phyloP scores from a whole-genome alignment of 352 stramenopile genomes.

The Globisporangium spiculum region DNA sequence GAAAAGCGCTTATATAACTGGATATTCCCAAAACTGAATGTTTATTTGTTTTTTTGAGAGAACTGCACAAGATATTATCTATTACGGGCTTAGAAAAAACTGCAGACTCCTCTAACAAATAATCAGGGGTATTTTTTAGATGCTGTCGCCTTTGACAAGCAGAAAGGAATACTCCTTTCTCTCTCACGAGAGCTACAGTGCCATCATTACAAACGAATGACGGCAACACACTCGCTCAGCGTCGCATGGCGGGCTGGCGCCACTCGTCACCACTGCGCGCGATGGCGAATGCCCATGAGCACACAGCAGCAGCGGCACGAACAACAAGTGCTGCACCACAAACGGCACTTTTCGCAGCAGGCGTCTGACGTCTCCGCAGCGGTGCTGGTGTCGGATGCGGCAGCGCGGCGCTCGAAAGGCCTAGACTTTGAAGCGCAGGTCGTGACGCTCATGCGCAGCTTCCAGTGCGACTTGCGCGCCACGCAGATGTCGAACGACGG shows the following conservation, averaged over 20 bases:
- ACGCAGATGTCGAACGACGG: constrained; percentile 71
- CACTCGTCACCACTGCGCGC: background rate
- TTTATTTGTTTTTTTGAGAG: too few relatives aligned
- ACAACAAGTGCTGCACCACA: background rate
- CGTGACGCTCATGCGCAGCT: constrained; percentile 43
- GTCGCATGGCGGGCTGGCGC: background rate
- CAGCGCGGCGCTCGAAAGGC: constrained; percentile 32
- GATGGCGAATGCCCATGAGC: background rate
- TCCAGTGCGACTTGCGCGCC: constrained; percentile 47
- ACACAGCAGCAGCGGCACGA: background rate
- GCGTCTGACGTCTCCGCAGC: background rate
- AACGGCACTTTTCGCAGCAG: background rate
- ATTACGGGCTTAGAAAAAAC: too few relatives aligned
- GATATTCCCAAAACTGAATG: too few relatives aligned
- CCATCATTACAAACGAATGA: background rate
- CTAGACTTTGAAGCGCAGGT: constrained; percentile 63
- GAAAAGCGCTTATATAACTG: too few relatives aligned
- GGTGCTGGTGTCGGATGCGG: background rate
- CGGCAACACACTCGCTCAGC: background rate
- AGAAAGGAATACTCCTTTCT: background rate
- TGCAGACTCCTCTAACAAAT: too few relatives aligned
- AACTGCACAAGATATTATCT: too few relatives aligned
- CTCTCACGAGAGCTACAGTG: background rate
- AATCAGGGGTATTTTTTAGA: too few relatives aligned
- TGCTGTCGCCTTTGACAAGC: too few relatives aligned